A percentile compares a stretch with the other conserved stretches of the same genome.
Evolutionary conservation across 768 basidiomycete species (phyloP).

Genomic region (Termitomyces sp.): DNA sequence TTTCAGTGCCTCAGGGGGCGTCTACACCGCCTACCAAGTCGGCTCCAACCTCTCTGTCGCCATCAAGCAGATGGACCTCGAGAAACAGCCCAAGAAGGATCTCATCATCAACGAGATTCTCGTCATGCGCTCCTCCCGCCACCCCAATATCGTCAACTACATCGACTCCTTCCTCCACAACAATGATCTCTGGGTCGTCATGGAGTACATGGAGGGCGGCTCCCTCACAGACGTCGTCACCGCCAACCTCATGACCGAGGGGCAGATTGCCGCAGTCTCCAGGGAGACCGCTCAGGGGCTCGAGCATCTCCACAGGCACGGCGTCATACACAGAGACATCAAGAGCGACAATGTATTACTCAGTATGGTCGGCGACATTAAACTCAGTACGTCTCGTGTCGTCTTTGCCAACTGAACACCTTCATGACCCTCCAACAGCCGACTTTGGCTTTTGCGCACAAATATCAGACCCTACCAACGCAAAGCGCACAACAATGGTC

Average conservation of each 20-base stretch:
- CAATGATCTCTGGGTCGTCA: conserved; percentile 99
- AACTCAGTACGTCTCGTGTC: conserved; percentile 73
- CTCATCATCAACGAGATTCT: conserved; percentile 99
- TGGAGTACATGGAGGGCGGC: conserved; percentile 99
- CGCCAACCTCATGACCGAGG: conserved; percentile 95
- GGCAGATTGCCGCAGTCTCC: conserved; percentile 96
- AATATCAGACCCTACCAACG: conserved; percentile 83
- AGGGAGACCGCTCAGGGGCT: conserved; percentile 91
- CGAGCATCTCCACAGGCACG: conserved; percentile 92
- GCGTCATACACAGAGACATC: conserved; percentile 98
- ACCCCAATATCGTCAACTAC: conserved; percentile 99
- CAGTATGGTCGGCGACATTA: conserved; percentile 93
- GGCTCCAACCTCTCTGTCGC: conserved; percentile 93
- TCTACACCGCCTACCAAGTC: conserved; percentile 97
- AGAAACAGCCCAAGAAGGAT: conserved; percentile 99
- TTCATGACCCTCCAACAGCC: conserved; percentile 43
- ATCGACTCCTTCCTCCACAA: conserved; percentile 98
- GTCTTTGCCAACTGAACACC: background rate
- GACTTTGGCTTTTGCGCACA: conserved; percentile 99
- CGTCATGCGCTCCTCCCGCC: conserved; percentile 94
- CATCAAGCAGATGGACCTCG: conserved; percentile 99
- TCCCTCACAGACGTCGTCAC: conserved; percentile 94
- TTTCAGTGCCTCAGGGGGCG: conserved; percentile 88
- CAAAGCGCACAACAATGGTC: conserved; percentile 97
- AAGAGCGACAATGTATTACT: conserved; percentile 97